Percentiles rank a stretch among this genome's conserved stretches.
Conservation (phyloP, 257 asterid species). For the Petunia axillaris region DNA sequence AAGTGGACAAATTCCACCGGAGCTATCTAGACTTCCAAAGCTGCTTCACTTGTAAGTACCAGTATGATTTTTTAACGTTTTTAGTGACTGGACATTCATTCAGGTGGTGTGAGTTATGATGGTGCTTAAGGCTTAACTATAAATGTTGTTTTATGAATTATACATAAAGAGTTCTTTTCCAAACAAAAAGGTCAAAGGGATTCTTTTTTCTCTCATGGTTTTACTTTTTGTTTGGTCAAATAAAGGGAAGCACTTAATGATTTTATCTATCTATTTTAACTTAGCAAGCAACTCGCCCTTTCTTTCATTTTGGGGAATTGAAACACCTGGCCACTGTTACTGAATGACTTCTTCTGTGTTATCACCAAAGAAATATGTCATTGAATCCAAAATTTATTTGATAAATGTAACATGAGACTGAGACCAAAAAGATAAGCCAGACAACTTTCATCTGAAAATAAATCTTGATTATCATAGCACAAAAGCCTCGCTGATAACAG, state of each 20-base stretch:
- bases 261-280: conserved; percentile 14
- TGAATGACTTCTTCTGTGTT: conserved; percentile 7
- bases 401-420: neutral
- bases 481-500: neutral
- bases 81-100: conserved; percentile 10
- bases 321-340: neutral
- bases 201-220: neutral
- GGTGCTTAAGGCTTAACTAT: neutral
- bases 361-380: conserved; percentile 20
- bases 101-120: conserved; percentile 11
- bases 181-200: neutral
- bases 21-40: conserved; percentile 74
- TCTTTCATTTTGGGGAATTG: conserved; percentile 21
- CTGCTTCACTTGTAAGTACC: conserved; percentile 92
- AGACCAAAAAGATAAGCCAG: conserved; percentile 1
- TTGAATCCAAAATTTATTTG: conserved; percentile 8
- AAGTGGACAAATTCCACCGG: conserved; percentile 84
- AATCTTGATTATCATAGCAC: neutral
- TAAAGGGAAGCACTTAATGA: neutral
- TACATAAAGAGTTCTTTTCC: conserved; percentile 12
- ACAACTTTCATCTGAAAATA: neutral
- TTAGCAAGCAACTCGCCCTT: conserved; percentile 10
- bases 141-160: neutral
- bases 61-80: neutral
- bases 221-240: conserved; percentile 17